Evolutionary conservation across 164 flowering plant species (phyloP), one percentile per base, ranked within the genome.

Genomic region (Chimonanthus salicifolius): DNA sequence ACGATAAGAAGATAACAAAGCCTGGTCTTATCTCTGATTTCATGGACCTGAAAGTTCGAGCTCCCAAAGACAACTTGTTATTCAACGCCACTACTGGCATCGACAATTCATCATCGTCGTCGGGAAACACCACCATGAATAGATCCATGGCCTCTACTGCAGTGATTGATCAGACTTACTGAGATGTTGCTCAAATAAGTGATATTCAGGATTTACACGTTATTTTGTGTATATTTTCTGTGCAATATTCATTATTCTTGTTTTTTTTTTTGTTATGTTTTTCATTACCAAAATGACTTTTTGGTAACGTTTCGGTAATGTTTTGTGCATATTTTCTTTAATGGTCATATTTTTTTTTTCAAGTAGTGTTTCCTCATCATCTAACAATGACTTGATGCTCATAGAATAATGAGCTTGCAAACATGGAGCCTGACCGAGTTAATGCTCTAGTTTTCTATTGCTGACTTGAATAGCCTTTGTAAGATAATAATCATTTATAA

Each of bases 11-110:
- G 75, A 88, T 94, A 64, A 85, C 91, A 65, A 88, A 84, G 71
- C 99, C 99, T 4, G 99, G 93, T 44, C 78, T 91, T 54, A 88
- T 94, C 48, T 78, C 94, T 1, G 99, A 94, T 74, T 88, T 94
- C 83, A 89, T 89, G 93, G 94, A 91, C 76, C 86, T 94, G 60
- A 90, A 87, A 81, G 82, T 89, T 10, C 79, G 85, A 77, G 71
- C 60, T 8, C 73, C 74, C 49, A 76, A 80, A 54, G 62, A 58
- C n/a, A 44, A 21, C 47, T 49, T 73, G 3, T 76, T 81, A 6
- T 72, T 78, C 68, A 74, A 76, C 13, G 50, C 47, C 2, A 72
- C 89, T 4, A 82, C 90, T 68, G 80, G 84, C 47, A 78, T 83
- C 7, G 80, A 83, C 74, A 67, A 82, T 3, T 75, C 80, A 0